Evolutionary conservation across 164 flowering plant genomes (phyloP).

Genomic region (Piper betle): DNA sequence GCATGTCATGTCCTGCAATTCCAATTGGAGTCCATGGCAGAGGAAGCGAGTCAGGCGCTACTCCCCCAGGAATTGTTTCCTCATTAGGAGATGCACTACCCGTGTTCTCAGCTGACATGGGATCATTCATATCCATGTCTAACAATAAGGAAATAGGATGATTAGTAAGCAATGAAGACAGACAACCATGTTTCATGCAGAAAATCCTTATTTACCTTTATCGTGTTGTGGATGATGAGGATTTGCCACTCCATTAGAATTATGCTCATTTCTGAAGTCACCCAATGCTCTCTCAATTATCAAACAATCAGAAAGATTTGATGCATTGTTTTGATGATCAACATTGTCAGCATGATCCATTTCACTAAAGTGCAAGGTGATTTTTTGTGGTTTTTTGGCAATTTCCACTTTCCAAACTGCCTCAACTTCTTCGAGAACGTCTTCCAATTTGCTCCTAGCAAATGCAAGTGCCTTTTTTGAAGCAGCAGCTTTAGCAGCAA

Average conservation of each 20-base stretch:
- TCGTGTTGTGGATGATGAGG: not conserved
- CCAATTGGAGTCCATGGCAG: not conserved
- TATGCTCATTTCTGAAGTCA: not conserved
- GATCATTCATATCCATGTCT: not conserved
- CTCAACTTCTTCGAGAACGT: not conserved
- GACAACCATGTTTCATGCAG: not conserved
- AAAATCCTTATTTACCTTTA: not conserved
- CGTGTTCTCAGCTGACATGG: not conserved
- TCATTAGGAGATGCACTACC: not conserved
- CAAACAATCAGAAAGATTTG: not conserved
- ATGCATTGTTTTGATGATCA: not conserved
- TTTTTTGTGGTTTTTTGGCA: not conserved
- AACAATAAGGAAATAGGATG: not conserved
- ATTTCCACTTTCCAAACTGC: not conserved
- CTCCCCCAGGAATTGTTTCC: not conserved
- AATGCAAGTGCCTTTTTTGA: not conserved
- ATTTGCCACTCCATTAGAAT: not conserved
- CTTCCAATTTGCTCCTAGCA: not conserved
- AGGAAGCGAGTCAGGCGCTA: not conserved
- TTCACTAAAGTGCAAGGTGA: not conserved
- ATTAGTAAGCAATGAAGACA: not conserved
- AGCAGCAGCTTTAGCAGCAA: not conserved
- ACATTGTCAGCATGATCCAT: not conserved
- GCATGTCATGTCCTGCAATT: not conserved
- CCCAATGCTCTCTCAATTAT: not conserved